Evolutionary conservation across 139 green algal genomes (phyloP), one percentile per base, ranked within the genome.

Genomic region (Desmodesmus armatus): DNA sequence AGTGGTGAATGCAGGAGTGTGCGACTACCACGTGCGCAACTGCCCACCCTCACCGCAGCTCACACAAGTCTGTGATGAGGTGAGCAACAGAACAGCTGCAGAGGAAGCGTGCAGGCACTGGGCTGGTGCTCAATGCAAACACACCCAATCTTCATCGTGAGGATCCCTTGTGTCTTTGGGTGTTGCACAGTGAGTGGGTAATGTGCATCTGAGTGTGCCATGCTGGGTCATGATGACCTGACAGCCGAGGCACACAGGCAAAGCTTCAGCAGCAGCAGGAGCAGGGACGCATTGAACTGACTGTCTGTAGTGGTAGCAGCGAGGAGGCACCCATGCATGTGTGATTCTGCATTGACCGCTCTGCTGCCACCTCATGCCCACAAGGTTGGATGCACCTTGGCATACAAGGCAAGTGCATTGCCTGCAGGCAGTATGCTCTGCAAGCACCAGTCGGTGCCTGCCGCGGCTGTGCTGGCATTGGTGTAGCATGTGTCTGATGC

Each of bases 1-100:
- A 4, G 92, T 88, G 31, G 87, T 98, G 13, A 98, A 98, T 81
- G 93, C 88, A 1, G 95, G 89, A 1, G 92, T 98, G 60, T 98
- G 95, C 83, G 91, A 97, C 83, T 94, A 90, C 70, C 93, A 96
- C 85, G 78, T 90, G 17, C 81, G 80, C 9, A 82, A 91, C 72
- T 98, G 95, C 87, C 86, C 87, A 3, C 83, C 87, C 9, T 92
- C 88, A 0, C 81, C 92, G 23, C 90, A 97, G 90, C 89, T 98
- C 43, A 47, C 87, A 15, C 62, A 85, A 23, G 94, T 97, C 58
- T 97, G 94, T 80, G 75, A 75, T 49, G 87, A 91, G 90, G 94
- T 95, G 62, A 70, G 66, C 15, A 15, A 37, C 39, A 40, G 29
- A 3, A 62, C 51, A 19, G 51, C 51, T 17, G 17, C 21, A 19